Evolutionary conservation across 495 filamentous ascomycete species (phyloP).

Genomic region (Penicillium cataractarum): DNA sequence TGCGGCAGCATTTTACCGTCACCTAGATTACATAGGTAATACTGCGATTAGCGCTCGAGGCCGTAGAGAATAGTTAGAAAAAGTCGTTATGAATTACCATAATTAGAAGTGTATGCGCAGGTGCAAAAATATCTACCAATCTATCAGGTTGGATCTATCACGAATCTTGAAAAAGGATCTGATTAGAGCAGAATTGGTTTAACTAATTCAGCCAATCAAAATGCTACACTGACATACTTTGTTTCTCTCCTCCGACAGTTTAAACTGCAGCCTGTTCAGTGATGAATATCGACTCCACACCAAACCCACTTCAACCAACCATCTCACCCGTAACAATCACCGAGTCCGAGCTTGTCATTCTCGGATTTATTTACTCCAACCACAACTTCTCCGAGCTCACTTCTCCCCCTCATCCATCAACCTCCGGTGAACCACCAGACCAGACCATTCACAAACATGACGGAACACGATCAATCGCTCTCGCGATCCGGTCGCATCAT

Average conservation of each 20-base stretch:
- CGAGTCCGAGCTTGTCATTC: neutral
- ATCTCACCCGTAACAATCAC: neutral
- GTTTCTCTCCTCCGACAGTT: neutral
- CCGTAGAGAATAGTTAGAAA: too few species aligned
- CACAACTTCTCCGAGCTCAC: neutral
- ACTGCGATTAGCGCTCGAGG: too few species aligned
- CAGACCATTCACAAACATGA: neutral
- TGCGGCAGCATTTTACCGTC: too few species aligned
- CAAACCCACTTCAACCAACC: neutral
- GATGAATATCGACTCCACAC: neutral
- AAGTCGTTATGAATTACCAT: too few species aligned
- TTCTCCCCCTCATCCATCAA: neutral
- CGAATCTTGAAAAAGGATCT: too few species aligned
- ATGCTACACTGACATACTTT: neutral
- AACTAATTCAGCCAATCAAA: neutral
- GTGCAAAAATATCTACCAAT: too few species aligned
- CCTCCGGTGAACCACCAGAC: neutral
- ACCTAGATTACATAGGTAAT: too few species aligned
- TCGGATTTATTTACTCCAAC: constrained; percentile 9
- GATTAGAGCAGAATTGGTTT: too few species aligned
- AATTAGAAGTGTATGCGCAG: too few species aligned
- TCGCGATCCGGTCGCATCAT: constrained; percentile 1
- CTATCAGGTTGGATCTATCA: too few species aligned
- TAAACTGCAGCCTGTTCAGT: neutral
- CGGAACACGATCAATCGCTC: neutral